These are phyloP conservation scores for Athelia sp. DNA, from an alignment of 1,284 basidiomycete genomes.

Conservation along the genomic window DNA sequence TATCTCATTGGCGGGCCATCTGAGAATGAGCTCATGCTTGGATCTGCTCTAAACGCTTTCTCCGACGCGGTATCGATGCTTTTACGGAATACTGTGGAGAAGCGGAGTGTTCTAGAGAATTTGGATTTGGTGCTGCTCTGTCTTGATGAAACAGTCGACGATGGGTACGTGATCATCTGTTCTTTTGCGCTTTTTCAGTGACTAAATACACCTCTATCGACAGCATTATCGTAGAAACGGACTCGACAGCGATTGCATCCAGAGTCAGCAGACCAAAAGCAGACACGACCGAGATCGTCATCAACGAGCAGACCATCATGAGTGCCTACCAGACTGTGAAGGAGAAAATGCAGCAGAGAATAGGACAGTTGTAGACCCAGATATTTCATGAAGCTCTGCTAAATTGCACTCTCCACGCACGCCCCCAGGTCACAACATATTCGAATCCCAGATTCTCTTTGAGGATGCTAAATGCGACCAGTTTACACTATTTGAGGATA, in stretches of 20 bases:
- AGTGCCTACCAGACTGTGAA: constrained; percentile 89
- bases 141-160: constrained; percentile 96
- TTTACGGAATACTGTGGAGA: constrained; percentile 91
- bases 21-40: constrained; percentile 98
- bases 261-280: constrained; percentile 90
- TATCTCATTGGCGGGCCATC: constrained; percentile 87
- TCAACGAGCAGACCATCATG: constrained; percentile 97
- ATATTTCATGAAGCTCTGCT: background rate
- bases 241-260: constrained; percentile 91
- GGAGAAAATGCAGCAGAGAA: constrained; percentile 68
- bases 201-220: background rate
- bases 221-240: constrained; percentile 91
- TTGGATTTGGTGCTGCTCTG: constrained; percentile 91
- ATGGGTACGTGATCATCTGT: constrained; percentile 73
- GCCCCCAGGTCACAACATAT: too few relatives aligned
- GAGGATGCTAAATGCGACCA: too few relatives aligned
- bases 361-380: constrained; percentile 42
- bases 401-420: too few relatives aligned
- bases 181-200: constrained; percentile 1
- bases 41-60: constrained; percentile 78
- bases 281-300: constrained; percentile 94
- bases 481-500: too few relatives aligned
- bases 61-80: constrained; percentile 84
- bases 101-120: constrained; percentile 92
- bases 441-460: too few relatives aligned